Base-by-base conservation (phyloP, 805 yeast genomes). In the Martiniozyma abietophila region DNA sequence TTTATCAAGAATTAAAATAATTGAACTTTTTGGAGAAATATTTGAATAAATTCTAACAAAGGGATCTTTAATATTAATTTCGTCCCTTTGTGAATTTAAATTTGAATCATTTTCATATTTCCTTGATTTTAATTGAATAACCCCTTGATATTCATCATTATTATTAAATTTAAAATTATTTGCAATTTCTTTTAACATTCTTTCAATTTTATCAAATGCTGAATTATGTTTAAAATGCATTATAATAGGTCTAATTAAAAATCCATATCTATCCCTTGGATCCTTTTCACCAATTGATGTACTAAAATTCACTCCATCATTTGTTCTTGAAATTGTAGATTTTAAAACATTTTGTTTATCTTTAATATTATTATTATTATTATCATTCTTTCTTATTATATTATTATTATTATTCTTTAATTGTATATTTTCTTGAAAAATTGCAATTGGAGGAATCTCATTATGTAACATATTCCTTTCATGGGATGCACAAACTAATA, bases 401-500 rank as follows among this genome's bases (percentile, higher is more conserved):
- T n/a, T n/a, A n/a, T n/a, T n/a, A n/a, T n/a, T n/a, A n/a, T n/a
- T n/a, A n/a, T n/a, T n/a, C n/a, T n/a, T n/a, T n/a, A n/a, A n/a
- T 4, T 41, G 41, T 20, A 64, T 64, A 18, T 65, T 60, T 15
- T 29, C 20, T 3, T 32, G 25, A 4, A 33, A 34, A 41, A 62
- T 49, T 4, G 69, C 57, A 3, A 71, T 61, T 12, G 78, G 77
- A 8, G 71, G 60, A 6, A 60, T 58, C 18, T 62, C 59, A 38
- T 61, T 68, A 49, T 57, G 52, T 27, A 50, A 58, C 34, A 62
- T 61, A 44, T 61, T 71, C 46, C 56, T 64, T 36, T 56, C 64
- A 53, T 71, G 81, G 36, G 71, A 68, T 37, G 76, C 65, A 43
- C 80, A 74, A 12, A 81, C 61, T 65, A 80, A 66, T 19, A 80